Conservation (phyloP, 306 rosid species). For the Rubus parviflorus region DNA sequence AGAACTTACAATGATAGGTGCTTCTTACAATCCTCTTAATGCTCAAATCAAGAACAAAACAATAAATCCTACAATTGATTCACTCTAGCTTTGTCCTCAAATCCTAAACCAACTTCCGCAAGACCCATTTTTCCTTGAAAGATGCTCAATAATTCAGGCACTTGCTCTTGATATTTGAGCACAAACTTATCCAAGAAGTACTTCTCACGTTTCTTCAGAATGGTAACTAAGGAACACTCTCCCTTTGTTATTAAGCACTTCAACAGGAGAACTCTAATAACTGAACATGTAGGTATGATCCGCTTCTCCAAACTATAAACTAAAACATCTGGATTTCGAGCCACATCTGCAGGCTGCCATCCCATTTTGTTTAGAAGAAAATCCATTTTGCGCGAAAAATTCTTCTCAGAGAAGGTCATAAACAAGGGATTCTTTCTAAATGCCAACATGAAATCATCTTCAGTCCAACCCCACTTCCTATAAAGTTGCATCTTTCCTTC, state of each 20-base stretch:
- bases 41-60: neutral
- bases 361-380: conserved; percentile 3
- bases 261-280: neutral
- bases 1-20: neutral
- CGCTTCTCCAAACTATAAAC: neutral
- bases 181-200: neutral
- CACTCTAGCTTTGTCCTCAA: neutral
- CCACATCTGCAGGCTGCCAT: conserved; percentile 4
- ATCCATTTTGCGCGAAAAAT: neutral
- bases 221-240: neutral
- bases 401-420: neutral
- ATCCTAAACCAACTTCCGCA: neutral
- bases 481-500: neutral
- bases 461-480: neutral
- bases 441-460: neutral
- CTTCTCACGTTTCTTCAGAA: neutral
- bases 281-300: conserved; percentile 9
- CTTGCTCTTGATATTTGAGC: neutral
- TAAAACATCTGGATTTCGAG: neutral
- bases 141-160: conserved; percentile 5
- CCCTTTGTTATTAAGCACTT: neutral
- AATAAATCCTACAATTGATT: neutral
- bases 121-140: neutral
- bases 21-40: neutral
- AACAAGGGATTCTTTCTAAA: neutral